Conservation (phyloP, 192 early-diverging fungal genomes). For the Mortierella alpina region DNA sequence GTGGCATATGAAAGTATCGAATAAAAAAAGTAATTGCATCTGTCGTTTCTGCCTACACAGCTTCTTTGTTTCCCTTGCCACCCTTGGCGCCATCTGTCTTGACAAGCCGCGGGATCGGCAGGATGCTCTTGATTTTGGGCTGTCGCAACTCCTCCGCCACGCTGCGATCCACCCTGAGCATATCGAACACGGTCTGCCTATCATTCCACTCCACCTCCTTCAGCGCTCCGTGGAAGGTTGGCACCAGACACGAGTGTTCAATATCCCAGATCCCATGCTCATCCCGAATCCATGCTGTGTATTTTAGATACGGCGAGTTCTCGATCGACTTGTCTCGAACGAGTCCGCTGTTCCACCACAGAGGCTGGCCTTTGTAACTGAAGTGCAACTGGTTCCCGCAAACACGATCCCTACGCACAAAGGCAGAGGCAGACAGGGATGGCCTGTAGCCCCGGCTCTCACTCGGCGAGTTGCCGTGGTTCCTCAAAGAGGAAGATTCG, state of each 20-base stretch:
- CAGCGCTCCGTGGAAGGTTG: slow-evolving; percentile 23
- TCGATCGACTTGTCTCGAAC: slow-evolving; percentile 49
- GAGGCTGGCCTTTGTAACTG: slow-evolving; percentile 40
- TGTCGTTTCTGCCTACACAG: background rate
- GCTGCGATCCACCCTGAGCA: slow-evolving; percentile 11
- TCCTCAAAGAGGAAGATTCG: no score
- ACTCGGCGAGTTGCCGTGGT: no score
- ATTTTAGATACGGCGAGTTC: slow-evolving; percentile 22
- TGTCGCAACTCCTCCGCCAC: slow-evolving; percentile 15
- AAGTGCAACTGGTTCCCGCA: slow-evolving; percentile 60
- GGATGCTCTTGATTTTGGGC: slow-evolving; percentile 4
- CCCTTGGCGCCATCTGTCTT: slow-evolving; percentile 21
- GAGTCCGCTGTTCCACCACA: slow-evolving; percentile 63
- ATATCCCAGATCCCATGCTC: slow-evolving; percentile 56
- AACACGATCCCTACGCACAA: slow-evolving; percentile 15
- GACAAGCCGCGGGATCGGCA: slow-evolving; percentile 11
- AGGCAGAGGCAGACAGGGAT: no score
- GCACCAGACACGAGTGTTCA: slow-evolving; percentile 49
- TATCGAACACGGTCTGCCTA: slow-evolving; percentile 20
- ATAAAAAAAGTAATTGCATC: background rate
- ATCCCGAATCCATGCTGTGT: slow-evolving; percentile 35
- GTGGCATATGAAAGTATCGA: no score
- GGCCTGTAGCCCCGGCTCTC: background rate
- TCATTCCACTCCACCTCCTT: slow-evolving; percentile 31
- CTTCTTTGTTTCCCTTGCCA: slow-evolving; percentile 28